Evolutionary conservation across 2,329 filamentous ascomycete species (phyloP).

Genomic region (Colletotrichum graminicola): DNA sequence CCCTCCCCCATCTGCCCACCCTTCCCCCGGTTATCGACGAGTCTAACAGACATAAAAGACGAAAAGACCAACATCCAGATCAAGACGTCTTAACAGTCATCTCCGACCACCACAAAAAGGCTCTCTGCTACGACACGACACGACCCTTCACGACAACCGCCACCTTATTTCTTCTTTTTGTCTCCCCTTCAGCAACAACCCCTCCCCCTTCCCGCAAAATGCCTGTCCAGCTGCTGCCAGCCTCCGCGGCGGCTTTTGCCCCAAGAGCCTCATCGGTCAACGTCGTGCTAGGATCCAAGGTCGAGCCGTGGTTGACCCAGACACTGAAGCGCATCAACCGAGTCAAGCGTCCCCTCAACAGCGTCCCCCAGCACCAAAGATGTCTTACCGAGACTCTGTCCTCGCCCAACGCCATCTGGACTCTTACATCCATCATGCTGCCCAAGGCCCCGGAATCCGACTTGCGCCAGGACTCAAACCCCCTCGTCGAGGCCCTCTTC

Average conservation of each 20-base stretch:
- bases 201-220: slow-evolving; percentile 65
- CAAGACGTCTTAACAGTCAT: background rate
- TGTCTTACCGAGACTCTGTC: slow-evolving; percentile 96
- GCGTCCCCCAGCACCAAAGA: slow-evolving; percentile 92
- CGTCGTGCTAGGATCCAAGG: slow-evolving; percentile 90
- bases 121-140: slow-evolving; percentile 24
- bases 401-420: slow-evolving; percentile 92
- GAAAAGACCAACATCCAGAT: slow-evolving; percentile 13
- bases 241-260: slow-evolving; percentile 95
- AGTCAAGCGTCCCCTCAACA: slow-evolving; percentile 97
- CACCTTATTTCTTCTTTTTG: slow-evolving; percentile 12
- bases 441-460: slow-evolving; percentile 90
- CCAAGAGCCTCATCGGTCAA: slow-evolving; percentile 91
- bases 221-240: slow-evolving; percentile 93
- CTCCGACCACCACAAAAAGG: slow-evolving; percentile 6
- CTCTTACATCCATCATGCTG: slow-evolving; percentile 90
- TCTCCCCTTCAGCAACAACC: slow-evolving; percentile 29
- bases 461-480: slow-evolving; percentile 83
- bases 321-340: slow-evolving; percentile 97
- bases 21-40: slow-evolving; percentile 32
- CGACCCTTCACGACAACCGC: slow-evolving; percentile 22
- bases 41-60: slow-evolving; percentile 6
- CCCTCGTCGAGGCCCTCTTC: slow-evolving; percentile 86
- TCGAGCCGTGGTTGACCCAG: slow-evolving; percentile 96
- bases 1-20: slow-evolving; percentile 43